Percentiles rank a stretch among this genome's conserved stretches.
phyloP scores from a whole-genome alignment of 352 stramenopile species.

The Phytophthora constricta region DNA sequence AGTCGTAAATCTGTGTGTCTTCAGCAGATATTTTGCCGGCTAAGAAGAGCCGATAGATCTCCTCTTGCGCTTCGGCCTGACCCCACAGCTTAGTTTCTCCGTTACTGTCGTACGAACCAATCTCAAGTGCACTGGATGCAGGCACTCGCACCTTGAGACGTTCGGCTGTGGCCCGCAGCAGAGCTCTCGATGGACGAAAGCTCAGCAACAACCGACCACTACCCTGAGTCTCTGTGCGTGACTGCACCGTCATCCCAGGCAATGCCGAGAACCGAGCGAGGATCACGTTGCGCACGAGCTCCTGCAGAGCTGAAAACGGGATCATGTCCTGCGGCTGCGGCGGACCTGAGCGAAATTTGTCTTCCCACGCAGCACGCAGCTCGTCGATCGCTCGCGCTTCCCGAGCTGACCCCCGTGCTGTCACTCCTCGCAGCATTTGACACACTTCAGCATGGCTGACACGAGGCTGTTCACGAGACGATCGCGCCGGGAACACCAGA shows the following conservation, averaged over 20 bases:
- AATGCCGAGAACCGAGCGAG: constrained; percentile 68
- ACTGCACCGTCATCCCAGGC: constrained; percentile 35
- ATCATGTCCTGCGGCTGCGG: constrained; percentile 60
- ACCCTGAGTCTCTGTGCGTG: constrained; percentile 9
- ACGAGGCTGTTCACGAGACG: constrained; percentile 28
- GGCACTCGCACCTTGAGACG: constrained; percentile 49
- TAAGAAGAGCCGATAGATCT: constrained; percentile 77
- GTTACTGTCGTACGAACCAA: constrained; percentile 45
- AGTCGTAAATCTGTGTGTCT: constrained; percentile 71
- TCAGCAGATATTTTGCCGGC: constrained; percentile 61
- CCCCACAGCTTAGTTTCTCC: constrained; percentile 44
- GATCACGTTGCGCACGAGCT: constrained; percentile 74
- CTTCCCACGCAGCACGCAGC: constrained; percentile 59
- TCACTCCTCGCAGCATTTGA: constrained; percentile 58
- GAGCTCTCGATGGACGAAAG: constrained; percentile 51
- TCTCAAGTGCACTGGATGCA: constrained; percentile 57
- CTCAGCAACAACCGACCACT: constrained; percentile 45
- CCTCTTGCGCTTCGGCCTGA: constrained; percentile 56
- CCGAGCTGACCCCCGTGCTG: constrained; percentile 44
- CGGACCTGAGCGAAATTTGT: constrained; percentile 67
- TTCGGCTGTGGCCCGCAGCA: constrained; percentile 60
- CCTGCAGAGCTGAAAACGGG: constrained; percentile 55
- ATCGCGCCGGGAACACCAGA: constrained; percentile 56
- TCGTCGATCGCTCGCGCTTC: constrained; percentile 57
- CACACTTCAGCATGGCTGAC: constrained; percentile 60